These are phyloP conservation scores for Naematelia aurantialba DNA, from an alignment of 768 basidiomycete species.

Conservation along the genomic window DNA sequence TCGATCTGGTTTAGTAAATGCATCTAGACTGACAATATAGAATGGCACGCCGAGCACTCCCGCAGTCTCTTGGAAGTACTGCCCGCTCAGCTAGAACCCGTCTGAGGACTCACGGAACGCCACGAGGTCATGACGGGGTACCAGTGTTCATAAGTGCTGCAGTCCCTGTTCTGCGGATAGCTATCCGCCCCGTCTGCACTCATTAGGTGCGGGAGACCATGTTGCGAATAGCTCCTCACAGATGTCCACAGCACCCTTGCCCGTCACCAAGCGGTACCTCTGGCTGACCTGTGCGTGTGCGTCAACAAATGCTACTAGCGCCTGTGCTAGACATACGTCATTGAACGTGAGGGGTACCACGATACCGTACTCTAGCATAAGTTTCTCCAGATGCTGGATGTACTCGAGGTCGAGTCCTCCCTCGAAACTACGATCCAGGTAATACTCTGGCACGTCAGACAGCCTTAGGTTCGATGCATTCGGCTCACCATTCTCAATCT, in stretches of 20 bases:
- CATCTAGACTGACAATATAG: constrained; percentile 9
- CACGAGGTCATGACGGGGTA: neutral
- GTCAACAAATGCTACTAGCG: neutral
- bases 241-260: constrained; percentile 73
- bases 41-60: constrained; percentile 6
- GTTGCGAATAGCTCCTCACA: too few species aligned
- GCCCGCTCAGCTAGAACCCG: constrained; percentile 7
- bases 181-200: constrained; percentile 52
- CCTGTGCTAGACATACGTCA: constrained; percentile 55
- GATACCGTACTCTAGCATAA: constrained; percentile 56
- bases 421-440: constrained; percentile 4
- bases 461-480: neutral
- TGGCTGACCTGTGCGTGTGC: constrained; percentile 49
- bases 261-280: constrained; percentile 56
- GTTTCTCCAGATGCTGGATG: constrained; percentile 61
- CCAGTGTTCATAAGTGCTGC: neutral
- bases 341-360: constrained; percentile 69
- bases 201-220: too few species aligned
- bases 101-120: neutral
- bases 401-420: constrained; percentile 40
- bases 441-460: constrained; percentile 8
- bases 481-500: constrained; percentile 23
- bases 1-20: neutral
- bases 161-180: constrained; percentile 11
- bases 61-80: constrained; percentile 5